Evolutionary conservation across 768 basidiomycete species (phyloP).

Genomic region (Mycena vitilis): DNA sequence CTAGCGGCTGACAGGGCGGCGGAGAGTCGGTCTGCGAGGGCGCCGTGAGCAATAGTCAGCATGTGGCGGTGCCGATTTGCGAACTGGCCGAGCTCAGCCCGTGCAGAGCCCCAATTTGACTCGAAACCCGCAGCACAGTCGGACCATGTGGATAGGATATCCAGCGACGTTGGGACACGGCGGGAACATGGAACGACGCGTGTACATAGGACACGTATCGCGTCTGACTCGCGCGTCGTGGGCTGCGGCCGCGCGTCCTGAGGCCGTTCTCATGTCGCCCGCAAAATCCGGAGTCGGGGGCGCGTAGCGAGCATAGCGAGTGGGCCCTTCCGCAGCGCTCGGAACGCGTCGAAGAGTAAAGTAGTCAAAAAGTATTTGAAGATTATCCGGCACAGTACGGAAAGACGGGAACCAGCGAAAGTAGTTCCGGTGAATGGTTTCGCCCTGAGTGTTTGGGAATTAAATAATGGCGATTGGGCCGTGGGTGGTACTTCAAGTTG

Average conservation of each 20-base stretch:
- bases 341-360: neutral
- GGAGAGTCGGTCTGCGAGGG: constrained; percentile 4
- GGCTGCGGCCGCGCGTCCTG: constrained; percentile 13
- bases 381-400: neutral
- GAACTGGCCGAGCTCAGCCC: neutral
- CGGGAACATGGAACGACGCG: neutral
- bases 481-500: no score
- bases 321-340: neutral
- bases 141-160: constrained; percentile 2
- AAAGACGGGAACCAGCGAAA: neutral
- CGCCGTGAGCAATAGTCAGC: constrained; percentile 19
- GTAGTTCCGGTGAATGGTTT: no score
- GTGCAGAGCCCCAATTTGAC: neutral
- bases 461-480: no score
- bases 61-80: constrained; percentile 14
- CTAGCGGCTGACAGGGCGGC: constrained; percentile 3
- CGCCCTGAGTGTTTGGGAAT: no score
- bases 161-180: neutral
- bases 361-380: neutral
- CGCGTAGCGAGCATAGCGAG: neutral
- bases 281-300: neutral
- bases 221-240: neutral
- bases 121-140: constrained; percentile 11
- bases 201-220: constrained; percentile 2
- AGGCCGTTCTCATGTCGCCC: constrained; percentile 17